phyloP scores from a whole-genome alignment of 1,139 yeast genomes.

The Diutina siamensis region DNA sequence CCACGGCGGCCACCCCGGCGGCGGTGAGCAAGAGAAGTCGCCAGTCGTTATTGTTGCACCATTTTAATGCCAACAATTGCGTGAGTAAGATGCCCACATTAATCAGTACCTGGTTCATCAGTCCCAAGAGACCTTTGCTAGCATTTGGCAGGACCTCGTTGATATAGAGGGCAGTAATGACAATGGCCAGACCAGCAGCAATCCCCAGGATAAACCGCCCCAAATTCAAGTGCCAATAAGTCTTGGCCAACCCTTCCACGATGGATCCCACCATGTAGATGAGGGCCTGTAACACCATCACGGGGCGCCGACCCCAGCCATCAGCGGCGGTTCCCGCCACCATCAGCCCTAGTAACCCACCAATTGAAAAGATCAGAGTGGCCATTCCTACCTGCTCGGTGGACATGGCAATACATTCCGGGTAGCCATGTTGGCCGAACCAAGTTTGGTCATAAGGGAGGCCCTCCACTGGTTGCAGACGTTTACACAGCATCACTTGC shows the following conservation, averaged over 20 bases:
- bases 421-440: slow-evolving; percentile 28
- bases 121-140: slow-evolving; percentile 68
- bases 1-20: slow-evolving; percentile 36
- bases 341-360: slow-evolving; percentile 74
- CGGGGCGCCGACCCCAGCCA: slow-evolving; percentile 47
- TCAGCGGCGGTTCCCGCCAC: slow-evolving; percentile 66
- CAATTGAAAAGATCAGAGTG: slow-evolving; percentile 78
- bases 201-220: slow-evolving; percentile 76
- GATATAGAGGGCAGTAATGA: slow-evolving; percentile 70
- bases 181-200: slow-evolving; percentile 83
- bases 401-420: slow-evolving; percentile 45
- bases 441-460: slow-evolving; percentile 19
- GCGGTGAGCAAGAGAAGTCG: slow-evolving; percentile 55
- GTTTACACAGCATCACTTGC: slow-evolving; percentile 41
- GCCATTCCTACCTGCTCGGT: slow-evolving; percentile 63
- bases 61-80: slow-evolving; percentile 57
- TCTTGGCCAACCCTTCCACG: slow-evolving; percentile 41
- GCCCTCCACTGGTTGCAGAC: slow-evolving; percentile 18
- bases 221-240: slow-evolving; percentile 32
- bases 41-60: slow-evolving; percentile 65
- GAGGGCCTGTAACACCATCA: slow-evolving; percentile 44
- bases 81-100: slow-evolving; percentile 76
- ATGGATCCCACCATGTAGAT: slow-evolving; percentile 60
- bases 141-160: slow-evolving; percentile 67
- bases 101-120: slow-evolving; percentile 78